Conservation (phyloP, 106 monocot species). For the Triglochin maritima region DNA sequence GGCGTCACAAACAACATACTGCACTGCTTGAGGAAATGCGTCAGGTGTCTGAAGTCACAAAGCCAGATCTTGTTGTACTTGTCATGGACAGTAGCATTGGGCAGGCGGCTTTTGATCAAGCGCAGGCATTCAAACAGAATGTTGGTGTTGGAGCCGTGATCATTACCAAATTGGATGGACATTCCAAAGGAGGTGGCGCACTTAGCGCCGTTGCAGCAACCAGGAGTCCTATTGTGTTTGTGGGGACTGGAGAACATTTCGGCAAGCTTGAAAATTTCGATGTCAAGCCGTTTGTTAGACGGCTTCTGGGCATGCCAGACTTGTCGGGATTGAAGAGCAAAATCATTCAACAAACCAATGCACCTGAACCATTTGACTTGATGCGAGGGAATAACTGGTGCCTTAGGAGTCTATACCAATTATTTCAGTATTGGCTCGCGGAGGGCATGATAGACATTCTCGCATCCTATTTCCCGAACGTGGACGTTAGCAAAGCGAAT, state of each 20-base stretch:
- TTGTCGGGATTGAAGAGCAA: slow-evolving; percentile 98
- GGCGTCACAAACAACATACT: slow-evolving; percentile 95
- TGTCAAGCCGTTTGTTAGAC: slow-evolving; percentile 97
- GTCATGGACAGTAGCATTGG: slow-evolving; percentile 99
- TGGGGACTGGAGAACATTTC: slow-evolving; percentile 98
- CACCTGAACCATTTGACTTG: no score
- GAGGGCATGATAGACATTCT: slow-evolving; percentile 89
- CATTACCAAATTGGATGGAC: slow-evolving; percentile 98
- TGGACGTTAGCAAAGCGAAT: slow-evolving; percentile 94
- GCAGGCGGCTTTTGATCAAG: slow-evolving; percentile 96
- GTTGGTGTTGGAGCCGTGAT: slow-evolving; percentile 96
- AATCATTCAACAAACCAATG: slow-evolving; percentile 85
- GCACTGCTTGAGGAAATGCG: slow-evolving; percentile 99
- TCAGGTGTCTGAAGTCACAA: slow-evolving; percentile 95
- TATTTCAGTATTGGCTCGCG: slow-evolving; percentile 79
- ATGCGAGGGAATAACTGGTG: no score
- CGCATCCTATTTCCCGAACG: no score
- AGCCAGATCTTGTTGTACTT: slow-evolving; percentile 97
- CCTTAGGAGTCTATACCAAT: slow-evolving; percentile 89
- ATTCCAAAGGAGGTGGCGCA: slow-evolving; percentile 98
- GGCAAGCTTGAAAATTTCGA: slow-evolving; percentile 97
- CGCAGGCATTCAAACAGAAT: slow-evolving; percentile 96
- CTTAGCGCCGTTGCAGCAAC: slow-evolving; percentile 99
- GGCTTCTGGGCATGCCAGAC: slow-evolving; percentile 88
- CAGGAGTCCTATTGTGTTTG: slow-evolving; percentile 94